Evolutionary conservation across 176 grass and related monocot species (phyloP).

Genomic region (bread wheat (Triticum aestivum)): DNA sequence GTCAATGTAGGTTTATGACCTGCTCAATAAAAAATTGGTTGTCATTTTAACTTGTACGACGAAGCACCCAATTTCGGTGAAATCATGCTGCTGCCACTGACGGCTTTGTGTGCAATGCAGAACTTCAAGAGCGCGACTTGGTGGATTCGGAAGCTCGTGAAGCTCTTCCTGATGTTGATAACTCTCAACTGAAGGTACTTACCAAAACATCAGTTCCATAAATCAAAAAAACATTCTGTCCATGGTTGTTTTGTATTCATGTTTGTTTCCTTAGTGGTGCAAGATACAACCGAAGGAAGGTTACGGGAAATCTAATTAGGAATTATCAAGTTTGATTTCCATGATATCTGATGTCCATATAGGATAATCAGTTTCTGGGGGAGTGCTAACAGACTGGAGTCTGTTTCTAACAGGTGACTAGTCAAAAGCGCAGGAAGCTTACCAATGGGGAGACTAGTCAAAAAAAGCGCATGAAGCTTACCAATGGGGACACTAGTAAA

Average conservation of each 20-base stretch:
- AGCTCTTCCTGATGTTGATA: too few species aligned
- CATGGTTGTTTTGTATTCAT: neutral
- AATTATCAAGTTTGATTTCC: neutral
- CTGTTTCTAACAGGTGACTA: neutral
- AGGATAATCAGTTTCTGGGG: neutral
- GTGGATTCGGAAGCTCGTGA: too few species aligned
- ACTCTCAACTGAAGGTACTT: too few species aligned
- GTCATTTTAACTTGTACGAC: too few species aligned
- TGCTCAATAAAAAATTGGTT: too few species aligned
- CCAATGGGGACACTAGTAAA: neutral
- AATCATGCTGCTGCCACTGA: neutral
- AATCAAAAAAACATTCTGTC: too few species aligned
- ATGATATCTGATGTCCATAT: neutral
- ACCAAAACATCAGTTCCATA: too few species aligned
- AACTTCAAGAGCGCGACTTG: too few species aligned
- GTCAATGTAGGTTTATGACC: too few species aligned
- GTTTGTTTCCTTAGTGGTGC: neutral
- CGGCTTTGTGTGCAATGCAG: too few species aligned
- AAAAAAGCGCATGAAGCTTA: neutral
- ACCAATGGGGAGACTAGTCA: neutral
- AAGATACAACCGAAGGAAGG: constrained; percentile 3
- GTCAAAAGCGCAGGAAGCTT: neutral
- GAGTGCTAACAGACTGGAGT: neutral
- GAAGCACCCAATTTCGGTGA: neutral
- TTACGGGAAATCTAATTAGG: neutral